Evolutionary conservation across 345 rosid genomes (phyloP), one percentile per base, ranked within the genome.

Genomic region (Aethionema arabicum): DNA sequence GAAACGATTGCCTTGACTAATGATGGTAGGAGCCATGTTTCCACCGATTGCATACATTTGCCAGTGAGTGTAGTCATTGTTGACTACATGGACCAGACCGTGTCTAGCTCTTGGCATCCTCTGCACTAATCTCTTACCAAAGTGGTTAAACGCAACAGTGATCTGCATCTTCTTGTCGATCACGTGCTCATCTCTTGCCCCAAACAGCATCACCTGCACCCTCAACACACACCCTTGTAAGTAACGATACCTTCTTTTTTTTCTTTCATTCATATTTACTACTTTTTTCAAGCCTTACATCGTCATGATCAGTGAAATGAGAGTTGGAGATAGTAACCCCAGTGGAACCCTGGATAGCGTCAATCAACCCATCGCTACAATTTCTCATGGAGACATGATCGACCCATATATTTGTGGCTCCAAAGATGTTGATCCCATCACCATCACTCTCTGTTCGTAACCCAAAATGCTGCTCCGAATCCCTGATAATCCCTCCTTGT

Each of bases 41-140:
- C 92, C 96, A 30, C 92, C 90, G 13, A 88, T 82, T 47, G 90
- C 88, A 32, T 85, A 88, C 84, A 70, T 83, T 21, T 58, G 48
- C 91, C 91, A 88, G 44, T 85, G 92, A 52, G 91, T 83, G 70
- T 85, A 85, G 78, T 88, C 96, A 62, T 88, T 88, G 70, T 88
- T 88, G 37, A 83, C 92, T 4, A 88, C 87, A 59, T 88, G 96
- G 53, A 85, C 8, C 74, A 85, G 60, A 36, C 96, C 92, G 32
- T 33, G 75, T 50, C 92, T 74, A 13, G 65, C 76, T 64, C 92
- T 82, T 0, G 78, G 78, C 78, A 74, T 74, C 55, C 78, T 69
- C 55, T 74, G 77, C 31, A 12, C 32, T 51, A 74, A 56, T 57
- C 85, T 83, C 41, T 61, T 69, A 2, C 87, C 96, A 27, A 83